Evolutionary conservation across 441 rosid genomes (phyloP).

Genomic region (Melastoma candidum): DNA sequence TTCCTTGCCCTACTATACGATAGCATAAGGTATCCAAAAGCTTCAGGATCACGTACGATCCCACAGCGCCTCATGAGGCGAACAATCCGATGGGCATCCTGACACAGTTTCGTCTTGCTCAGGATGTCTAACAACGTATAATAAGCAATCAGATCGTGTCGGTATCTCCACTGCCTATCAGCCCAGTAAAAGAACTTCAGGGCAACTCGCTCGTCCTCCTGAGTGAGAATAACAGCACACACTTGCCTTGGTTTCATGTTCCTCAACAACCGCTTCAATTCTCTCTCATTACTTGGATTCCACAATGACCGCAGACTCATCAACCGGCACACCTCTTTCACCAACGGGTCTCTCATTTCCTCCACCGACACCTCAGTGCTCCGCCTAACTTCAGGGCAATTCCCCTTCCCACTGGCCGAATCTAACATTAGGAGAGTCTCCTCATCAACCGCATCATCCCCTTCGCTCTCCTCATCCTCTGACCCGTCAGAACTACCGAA

Average conservation of each 20-base stretch:
- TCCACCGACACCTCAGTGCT: conserved; percentile 44
- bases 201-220: conserved; percentile 70
- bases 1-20: conserved; percentile 82
- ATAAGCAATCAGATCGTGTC: conserved; percentile 57
- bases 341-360: conserved; percentile 68
- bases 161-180: conserved; percentile 80
- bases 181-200: conserved; percentile 85
- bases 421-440: conserved; percentile 12
- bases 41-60: conserved; percentile 42
- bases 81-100: conserved; percentile 69
- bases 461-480: conserved; percentile 12
- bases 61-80: conserved; percentile 61
- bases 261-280: conserved; percentile 56
- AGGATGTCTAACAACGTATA: conserved; percentile 69
- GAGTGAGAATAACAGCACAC: conserved; percentile 62
- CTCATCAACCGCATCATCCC: conserved; percentile 9
- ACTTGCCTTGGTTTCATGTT: conserved; percentile 72
- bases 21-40: conserved; percentile 60
- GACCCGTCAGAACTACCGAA: conserved; percentile 16
- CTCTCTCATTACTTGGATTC: conserved; percentile 59
- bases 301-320: conserved; percentile 59
- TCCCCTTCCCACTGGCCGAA: conserved; percentile 15
- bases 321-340: conserved; percentile 67
- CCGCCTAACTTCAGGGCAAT: conserved; percentile 16
- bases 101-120: conserved; percentile 76